Percentiles rank a stretch among this genome's conserved stretches.
These are phyloP conservation scores for Termitomyces sp. DNA, from an alignment of 768 basidiomycete genomes.

Conservation along the genomic window DNA sequence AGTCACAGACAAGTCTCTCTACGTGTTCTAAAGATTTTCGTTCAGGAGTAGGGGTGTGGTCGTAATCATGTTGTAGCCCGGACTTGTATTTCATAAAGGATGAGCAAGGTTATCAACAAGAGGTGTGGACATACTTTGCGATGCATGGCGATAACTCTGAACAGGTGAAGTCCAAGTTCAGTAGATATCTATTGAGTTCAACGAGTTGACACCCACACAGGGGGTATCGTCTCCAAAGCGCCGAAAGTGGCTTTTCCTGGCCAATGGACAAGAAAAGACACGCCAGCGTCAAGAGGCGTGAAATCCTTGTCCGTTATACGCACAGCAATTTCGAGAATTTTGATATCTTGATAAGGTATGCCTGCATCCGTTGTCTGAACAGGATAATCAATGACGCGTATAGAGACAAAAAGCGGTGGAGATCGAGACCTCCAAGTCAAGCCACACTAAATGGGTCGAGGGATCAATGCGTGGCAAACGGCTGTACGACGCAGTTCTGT, in stretches of 20 bases:
- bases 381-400: background rate
- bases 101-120: background rate
- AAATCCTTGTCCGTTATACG: conserved; percentile 6
- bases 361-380: background rate
- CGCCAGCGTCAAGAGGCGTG: conserved; percentile 1
- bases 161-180: background rate
- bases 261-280: conserved; percentile 6
- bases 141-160: background rate
- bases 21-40: background rate
- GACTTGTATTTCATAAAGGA: background rate
- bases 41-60: background rate
- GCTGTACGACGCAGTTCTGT: background rate
- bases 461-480: background rate
- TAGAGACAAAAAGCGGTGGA: background rate
- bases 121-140: background rate
- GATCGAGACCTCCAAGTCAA: background rate
- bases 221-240: background rate
- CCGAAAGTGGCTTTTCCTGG: background rate
- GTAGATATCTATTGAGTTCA: background rate
- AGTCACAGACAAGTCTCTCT: background rate
- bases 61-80: background rate
- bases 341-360: background rate
- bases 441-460: background rate
- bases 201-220: background rate
- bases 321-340: conserved; percentile 6